Evolutionary conservation across 164 flowering plant genomes (phyloP).

Genomic region (Chimonanthus praecox): DNA sequence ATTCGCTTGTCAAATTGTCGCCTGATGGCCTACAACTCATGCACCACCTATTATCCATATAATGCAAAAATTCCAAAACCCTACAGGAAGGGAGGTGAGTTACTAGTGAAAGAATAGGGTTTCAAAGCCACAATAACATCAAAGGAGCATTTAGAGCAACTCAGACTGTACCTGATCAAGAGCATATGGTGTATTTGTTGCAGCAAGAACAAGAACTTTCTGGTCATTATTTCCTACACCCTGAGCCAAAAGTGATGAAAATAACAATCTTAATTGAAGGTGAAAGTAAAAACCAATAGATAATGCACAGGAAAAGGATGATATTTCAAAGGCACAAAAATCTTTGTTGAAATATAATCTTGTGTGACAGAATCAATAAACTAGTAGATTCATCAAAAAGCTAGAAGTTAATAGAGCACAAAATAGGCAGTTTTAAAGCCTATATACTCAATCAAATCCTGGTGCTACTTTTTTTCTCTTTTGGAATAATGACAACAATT

Average conservation of each 20-base stretch:
- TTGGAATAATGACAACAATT: too few species aligned
- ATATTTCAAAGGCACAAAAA: too few species aligned
- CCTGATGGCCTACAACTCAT: conserved; percentile 64
- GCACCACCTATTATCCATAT: background rate
- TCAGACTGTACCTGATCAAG: conserved; percentile 73
- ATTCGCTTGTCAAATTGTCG: conserved; percentile 96
- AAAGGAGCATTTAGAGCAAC: background rate
- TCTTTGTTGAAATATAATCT: too few species aligned
- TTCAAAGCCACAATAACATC: background rate
- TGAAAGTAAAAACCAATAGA: too few species aligned
- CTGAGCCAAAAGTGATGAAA: conserved; percentile 27
- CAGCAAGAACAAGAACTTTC: conserved; percentile 98
- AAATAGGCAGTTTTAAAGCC: too few species aligned
- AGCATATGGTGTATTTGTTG: conserved; percentile 98
- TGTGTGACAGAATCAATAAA: too few species aligned
- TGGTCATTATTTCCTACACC: conserved; percentile 95
- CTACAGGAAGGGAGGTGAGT: background rate
- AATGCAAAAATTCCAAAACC: background rate
- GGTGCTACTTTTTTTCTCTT: too few species aligned
- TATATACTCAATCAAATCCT: too few species aligned
- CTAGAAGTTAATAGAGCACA: too few species aligned
- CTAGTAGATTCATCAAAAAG: too few species aligned
- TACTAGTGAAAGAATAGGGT: background rate
- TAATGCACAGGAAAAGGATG: too few species aligned
- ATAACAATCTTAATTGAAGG: too few species aligned